Evolutionary conservation across 2,329 filamentous ascomycete species (phyloP).

Genomic region (Bipolaris sorokiniana): DNA sequence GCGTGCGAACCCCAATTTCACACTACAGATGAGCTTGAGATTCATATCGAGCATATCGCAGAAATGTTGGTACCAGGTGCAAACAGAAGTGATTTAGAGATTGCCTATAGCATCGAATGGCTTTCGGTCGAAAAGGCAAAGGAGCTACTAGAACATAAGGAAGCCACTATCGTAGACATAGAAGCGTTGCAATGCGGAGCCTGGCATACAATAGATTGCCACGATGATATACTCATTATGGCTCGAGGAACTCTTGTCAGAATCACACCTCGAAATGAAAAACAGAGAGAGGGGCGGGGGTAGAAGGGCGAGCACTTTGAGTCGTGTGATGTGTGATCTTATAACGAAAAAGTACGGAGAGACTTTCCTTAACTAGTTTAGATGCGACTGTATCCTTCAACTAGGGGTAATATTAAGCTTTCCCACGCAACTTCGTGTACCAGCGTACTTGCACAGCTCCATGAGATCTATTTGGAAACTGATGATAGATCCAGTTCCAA

Average conservation of each 20-base stretch:
- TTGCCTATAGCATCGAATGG: slow-evolving; percentile 15
- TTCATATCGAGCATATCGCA: slow-evolving; percentile 12
- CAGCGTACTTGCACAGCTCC: neutral
- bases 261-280: slow-evolving; percentile 1
- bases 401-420: neutral
- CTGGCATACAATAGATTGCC: slow-evolving; percentile 1
- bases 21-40: slow-evolving; percentile 6
- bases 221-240: slow-evolving; percentile 2
- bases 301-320: neutral
- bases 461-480: neutral
- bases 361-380: neutral
- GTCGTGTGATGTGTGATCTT: neutral
- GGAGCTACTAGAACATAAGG: slow-evolving; percentile 4
- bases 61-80: neutral
- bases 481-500: neutral
- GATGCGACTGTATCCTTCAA: neutral
- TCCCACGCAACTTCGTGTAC: neutral
- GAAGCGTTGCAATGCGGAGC: slow-evolving; percentile 10
- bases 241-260: slow-evolving; percentile 5
- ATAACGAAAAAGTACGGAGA: slow-evolving; percentile 1
- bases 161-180: slow-evolving; percentile 7
- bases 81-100: neutral
- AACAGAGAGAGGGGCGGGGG: neutral
- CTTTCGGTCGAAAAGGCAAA: slow-evolving; percentile 11
- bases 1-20: slow-evolving; percentile 7